These are phyloP conservation scores for Paecilomyces fulvus DNA, from an alignment of 2,329 filamentous ascomycete species.

Conservation along the genomic window DNA sequence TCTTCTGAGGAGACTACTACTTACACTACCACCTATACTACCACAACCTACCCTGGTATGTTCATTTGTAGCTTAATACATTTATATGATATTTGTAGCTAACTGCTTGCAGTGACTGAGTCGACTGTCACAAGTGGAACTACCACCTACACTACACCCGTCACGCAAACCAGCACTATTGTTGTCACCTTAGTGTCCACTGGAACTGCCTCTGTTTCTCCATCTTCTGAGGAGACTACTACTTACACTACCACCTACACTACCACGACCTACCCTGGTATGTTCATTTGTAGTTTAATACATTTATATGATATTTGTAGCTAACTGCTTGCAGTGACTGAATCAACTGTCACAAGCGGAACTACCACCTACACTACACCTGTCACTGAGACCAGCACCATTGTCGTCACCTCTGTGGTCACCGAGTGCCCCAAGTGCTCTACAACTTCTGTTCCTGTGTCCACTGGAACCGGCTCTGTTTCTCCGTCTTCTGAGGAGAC, in stretches of 20 bases:
- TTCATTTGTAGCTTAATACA: background rate
- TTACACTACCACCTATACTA: too few relatives aligned
- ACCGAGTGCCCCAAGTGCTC: constrained; percentile 6
- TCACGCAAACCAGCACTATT: constrained; percentile 5
- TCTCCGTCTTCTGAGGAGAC: background rate
- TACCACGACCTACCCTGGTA: constrained; percentile 8
- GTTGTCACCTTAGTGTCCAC: constrained; percentile 1
- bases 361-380: constrained; percentile 4
- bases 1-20: constrained; percentile 3
- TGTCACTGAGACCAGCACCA: constrained; percentile 5
- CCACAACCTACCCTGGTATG: constrained; percentile 8
- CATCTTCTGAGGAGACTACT: constrained; percentile 1
- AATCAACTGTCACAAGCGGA: constrained; percentile 4
- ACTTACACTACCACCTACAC: too few relatives aligned
- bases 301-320: constrained; percentile 3
- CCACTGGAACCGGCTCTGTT: background rate
- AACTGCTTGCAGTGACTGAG: constrained; percentile 3
- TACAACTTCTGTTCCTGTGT: constrained; percentile 1
- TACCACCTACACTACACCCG: constrained; percentile 3
- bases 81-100: constrained; percentile 3
- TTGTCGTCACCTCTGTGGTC: constrained; percentile 4
- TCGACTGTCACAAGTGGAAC: constrained; percentile 5
- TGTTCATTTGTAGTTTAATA: background rate
- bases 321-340: constrained; percentile 4
- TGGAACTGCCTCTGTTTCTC: background rate